Evolutionary conservation across 257 asterid species (phyloP), one percentile per base, ranked within the genome.

Genomic region (Solanum pinnatisectum): DNA sequence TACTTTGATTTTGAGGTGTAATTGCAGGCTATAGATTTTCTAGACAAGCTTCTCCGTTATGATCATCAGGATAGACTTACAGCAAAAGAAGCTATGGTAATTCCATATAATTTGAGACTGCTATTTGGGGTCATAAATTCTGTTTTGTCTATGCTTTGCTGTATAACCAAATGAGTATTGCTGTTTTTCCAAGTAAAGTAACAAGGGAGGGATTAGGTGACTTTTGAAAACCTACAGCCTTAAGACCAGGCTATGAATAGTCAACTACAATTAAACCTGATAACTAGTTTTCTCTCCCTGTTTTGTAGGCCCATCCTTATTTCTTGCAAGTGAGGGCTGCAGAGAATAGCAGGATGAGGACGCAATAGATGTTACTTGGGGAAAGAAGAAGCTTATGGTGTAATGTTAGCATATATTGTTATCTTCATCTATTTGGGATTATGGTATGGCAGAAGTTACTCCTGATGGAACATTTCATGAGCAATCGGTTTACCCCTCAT

Each of bases 51-150:
- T 82, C 91, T 91, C 42, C 92, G 90, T 83, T 91, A 89, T 84
- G 92, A 91, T 87, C 93, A 91, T 87, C 93, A 91, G 77, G 93
- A 91, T 77, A 86, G 92, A 87, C 89, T 89, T 79, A 91, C 92
- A 49, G 92, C 92, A 49, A 89, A 87, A 91, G 92, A 89, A 77
- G 92, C 92, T 83, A 90, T 90, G 92, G 92, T 90, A 90, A 72
- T 33, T 83, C 67, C 85, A 46, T 46, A 46, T 30, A 46, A 79
- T 79, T 44, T 79, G n/a, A 10, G 40, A 14, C 22, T 79, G 9
- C 40, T 44, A 15, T 79, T 44, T 27, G 27, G 65, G 67, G 85
- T 46, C 67, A 79, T 81, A 46, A 15, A 5, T 30, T 46, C 37
- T 81, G 39, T 46, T 9, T 18, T 16, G 42, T 30, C 4, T 79